Evolutionary conservation across 306 rosid genomes (phyloP).

Genomic region (Geum urbanum): DNA sequence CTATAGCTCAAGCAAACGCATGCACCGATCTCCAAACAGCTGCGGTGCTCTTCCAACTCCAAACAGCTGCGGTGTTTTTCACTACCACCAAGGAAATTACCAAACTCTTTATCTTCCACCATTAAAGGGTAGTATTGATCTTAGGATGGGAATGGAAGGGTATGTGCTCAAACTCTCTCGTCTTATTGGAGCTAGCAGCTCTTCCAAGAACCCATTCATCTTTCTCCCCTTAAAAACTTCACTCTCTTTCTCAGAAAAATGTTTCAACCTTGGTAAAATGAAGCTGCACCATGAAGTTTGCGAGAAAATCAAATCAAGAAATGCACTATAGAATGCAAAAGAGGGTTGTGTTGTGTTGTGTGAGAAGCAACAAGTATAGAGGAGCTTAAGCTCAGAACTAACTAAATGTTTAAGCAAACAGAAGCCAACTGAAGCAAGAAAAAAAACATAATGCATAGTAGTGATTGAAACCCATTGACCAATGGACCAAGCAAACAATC

Average conservation of each 20-base stretch:
- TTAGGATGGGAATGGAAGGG: constrained; percentile 43
- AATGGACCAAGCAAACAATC: too few species aligned
- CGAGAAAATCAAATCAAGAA: constrained; percentile 16
- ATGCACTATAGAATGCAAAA: constrained; percentile 28
- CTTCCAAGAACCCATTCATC: constrained; percentile 89
- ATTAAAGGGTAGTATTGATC: constrained; percentile 45
- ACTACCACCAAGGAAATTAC: constrained; percentile 44
- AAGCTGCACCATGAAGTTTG: constrained; percentile 30
- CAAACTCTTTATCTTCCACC: constrained; percentile 63
- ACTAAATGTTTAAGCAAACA: too few species aligned
- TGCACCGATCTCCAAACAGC: constrained; percentile 6
- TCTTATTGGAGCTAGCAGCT: constrained; percentile 60
- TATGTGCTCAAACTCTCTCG: constrained; percentile 56
- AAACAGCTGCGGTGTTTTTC: constrained; percentile 34
- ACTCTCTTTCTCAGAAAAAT: not conserved
- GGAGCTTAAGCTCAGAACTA: not conserved
- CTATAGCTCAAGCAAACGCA: constrained; percentile 35
- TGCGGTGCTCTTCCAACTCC: constrained; percentile 35
- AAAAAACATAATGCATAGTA: too few species aligned
- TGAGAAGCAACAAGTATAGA: constrained; percentile 7
- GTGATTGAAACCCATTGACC: too few species aligned
- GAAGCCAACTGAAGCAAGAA: too few species aligned
- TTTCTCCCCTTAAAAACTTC: constrained; percentile 14
- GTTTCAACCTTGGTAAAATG: constrained; percentile 21
- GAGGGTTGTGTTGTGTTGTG: constrained; percentile 7